phyloP scores from a whole-genome alignment of 139 green algal genomes.

The Volvox reticuliferus region DNA sequence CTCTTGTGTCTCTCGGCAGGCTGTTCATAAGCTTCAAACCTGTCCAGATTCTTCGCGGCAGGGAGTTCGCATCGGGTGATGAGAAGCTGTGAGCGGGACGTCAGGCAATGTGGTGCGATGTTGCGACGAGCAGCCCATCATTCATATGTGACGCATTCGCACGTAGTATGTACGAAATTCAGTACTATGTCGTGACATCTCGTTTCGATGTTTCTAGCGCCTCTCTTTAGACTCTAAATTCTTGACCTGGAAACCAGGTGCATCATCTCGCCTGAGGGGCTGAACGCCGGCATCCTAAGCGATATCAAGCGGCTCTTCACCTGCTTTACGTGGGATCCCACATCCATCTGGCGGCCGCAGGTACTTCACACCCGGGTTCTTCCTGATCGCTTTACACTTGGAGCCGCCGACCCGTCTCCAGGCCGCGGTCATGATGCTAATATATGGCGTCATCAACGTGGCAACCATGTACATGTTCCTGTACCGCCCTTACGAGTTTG shows the following conservation, averaged over 20 bases:
- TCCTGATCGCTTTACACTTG: constrained; percentile 75
- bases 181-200: not conserved
- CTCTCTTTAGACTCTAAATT: too few relatives aligned
- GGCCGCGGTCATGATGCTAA: not conserved
- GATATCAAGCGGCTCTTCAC: not conserved
- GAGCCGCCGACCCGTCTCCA: constrained; percentile 8
- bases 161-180: not conserved
- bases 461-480: constrained; percentile 84
- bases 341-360: constrained; percentile 52
- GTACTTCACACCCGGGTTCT: constrained; percentile 87
- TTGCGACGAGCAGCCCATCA: too few relatives aligned
- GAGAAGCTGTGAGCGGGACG: too few relatives aligned
- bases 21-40: too few relatives aligned
- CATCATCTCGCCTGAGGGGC: not conserved
- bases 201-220: too few relatives aligned
- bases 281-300: not conserved
- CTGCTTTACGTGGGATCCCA: not conserved
- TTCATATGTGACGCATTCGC: too few relatives aligned
- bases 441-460: constrained; percentile 67
- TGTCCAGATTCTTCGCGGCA: too few relatives aligned
- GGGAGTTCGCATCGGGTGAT: too few relatives aligned
- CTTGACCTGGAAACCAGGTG: not conserved
- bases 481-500: constrained; percentile 75
- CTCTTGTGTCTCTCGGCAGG: too few relatives aligned
- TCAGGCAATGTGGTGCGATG: too few relatives aligned